Percentiles rank a stretch among this genome's conserved stretches.
phyloP scores from a whole-genome alignment of 106 monocot genomes.

The Apostasia shenzhenica region DNA sequence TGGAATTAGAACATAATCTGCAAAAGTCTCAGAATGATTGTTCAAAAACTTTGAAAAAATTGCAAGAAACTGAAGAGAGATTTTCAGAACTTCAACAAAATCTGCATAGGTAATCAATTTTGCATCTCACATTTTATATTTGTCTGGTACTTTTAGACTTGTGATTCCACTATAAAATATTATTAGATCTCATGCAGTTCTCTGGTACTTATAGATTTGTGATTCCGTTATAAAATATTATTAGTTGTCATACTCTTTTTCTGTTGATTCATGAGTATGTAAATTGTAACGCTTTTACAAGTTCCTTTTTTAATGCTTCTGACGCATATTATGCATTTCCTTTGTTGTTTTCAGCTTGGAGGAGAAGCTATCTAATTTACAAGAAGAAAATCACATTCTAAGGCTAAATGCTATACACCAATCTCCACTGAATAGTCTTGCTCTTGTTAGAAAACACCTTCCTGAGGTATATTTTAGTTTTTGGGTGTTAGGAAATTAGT shows the following conservation, averaged over 20 bases:
- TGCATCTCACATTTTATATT: neutral
- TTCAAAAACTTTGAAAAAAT: constrained; percentile 46
- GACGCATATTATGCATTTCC: neutral
- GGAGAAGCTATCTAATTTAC: constrained; percentile 62
- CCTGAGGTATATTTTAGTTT: constrained; percentile 42
- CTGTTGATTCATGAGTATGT: too few relatives aligned
- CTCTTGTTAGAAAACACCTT: constrained; percentile 29
- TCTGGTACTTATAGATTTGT: too few relatives aligned
- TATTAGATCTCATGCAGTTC: too few relatives aligned
- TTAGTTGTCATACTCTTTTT: too few relatives aligned
- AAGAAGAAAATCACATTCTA: constrained; percentile 79
- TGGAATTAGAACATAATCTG: constrained; percentile 66
- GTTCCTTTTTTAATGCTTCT: too few relatives aligned
- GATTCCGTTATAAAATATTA: too few relatives aligned
- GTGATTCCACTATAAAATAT: too few relatives aligned
- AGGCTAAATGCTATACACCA: constrained; percentile 61
- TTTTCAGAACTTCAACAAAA: constrained; percentile 46
- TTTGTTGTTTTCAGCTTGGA: constrained; percentile 46
- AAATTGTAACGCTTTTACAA: too few relatives aligned
- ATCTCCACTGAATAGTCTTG: constrained; percentile 43
- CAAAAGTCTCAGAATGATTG: constrained; percentile 35
- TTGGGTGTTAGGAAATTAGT: neutral
- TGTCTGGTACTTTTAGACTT: too few relatives aligned
- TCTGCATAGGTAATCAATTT: constrained; percentile 48
- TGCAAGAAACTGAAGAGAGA: constrained; percentile 60